A percentile compares a stretch with the other conserved stretches of the same genome.
phyloP scores from a whole-genome alignment of 148 eudicot genomes.

The Suaeda aralocaspica region DNA sequence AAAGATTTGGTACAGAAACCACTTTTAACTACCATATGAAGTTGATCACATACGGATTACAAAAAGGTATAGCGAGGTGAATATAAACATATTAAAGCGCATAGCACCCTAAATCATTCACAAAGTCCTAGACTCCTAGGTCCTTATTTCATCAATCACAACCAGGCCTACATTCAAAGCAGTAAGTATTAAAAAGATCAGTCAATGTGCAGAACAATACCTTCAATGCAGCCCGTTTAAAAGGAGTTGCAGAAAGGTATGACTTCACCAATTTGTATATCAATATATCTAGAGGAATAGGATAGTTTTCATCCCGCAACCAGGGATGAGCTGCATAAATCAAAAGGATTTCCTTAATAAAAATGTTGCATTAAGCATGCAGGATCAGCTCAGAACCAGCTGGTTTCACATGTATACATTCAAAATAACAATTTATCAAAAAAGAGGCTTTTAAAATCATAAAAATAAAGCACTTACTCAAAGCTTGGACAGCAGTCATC shows the following conservation, averaged over 20 bases:
- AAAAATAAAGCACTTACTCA: conserved; percentile 35
- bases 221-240: conserved; percentile 63
- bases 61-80: not conserved
- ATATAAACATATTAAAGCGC: not conserved
- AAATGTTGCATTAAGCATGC: not conserved
- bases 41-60: too few relatives aligned
- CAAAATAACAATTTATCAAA: not conserved
- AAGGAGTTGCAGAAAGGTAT: conserved; percentile 56
- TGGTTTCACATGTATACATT: not conserved
- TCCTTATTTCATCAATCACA: not conserved
- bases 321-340: conserved; percentile 55
- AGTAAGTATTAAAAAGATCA: not conserved
- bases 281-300: conserved; percentile 58
- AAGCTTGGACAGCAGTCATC: conserved; percentile 65
- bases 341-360: not conserved
- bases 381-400: not conserved
- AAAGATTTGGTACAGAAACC: not conserved
- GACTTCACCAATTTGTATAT: conserved; percentile 61
- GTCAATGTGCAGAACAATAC: conserved; percentile 20
- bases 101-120: not conserved
- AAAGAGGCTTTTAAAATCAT: not conserved
- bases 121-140: not conserved
- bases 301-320: conserved; percentile 44
- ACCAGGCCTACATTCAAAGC: not conserved
- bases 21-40: too few relatives aligned